Evolutionary conservation across 1,284 basidiomycete genomes (phyloP), one percentile per base, ranked within the genome.

Genomic region (Naganishia sp.): DNA sequence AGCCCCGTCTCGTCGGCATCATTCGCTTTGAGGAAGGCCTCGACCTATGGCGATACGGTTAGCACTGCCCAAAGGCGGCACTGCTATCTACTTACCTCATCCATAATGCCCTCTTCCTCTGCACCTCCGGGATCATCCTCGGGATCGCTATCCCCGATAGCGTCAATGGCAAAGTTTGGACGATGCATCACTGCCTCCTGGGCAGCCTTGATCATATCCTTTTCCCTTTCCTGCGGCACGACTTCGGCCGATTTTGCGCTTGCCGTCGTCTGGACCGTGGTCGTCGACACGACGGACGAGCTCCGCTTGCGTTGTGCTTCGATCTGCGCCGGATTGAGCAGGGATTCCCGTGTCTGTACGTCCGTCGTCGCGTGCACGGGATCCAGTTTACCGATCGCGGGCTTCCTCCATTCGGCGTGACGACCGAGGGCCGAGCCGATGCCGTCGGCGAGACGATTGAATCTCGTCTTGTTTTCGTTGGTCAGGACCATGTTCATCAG

Each of bases 161-260:
- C 90, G 75, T 97, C 94, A 71, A 96, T 95, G 2, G 92, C 92
- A 77, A 96, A 97, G 69, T 89, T 88, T 44, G 90, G 92, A 55
- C 94, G 83, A 75, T 94, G 90, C 87, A 94, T 88, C 52, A 94
- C 82, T 10, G 90, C 90, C 56, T 89, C 88, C 68, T 88, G 90
- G 25, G 90, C 90, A 0, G 87, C 89, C 65, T 89, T 84, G 52
- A 94, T 84, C 79, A 89, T 86, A 61, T 79, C 76, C 64, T 72
- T 75, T 65, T 80, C 79, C 67, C 80, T 77, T 49, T 76, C 70
- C 61, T 77, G 75, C 75, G 75, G 69, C 33, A 73, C 39, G 33
- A 77, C 74, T 15, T 70, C 52, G 21, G 68, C 70, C 6, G 73
- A 73, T n/a, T 73, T 76, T 64, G 86, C 83, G 72, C 83, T 85